Base-by-base conservation (phyloP, 2,329 filamentous ascomycete genomes). In the Fusarium sororula region DNA sequence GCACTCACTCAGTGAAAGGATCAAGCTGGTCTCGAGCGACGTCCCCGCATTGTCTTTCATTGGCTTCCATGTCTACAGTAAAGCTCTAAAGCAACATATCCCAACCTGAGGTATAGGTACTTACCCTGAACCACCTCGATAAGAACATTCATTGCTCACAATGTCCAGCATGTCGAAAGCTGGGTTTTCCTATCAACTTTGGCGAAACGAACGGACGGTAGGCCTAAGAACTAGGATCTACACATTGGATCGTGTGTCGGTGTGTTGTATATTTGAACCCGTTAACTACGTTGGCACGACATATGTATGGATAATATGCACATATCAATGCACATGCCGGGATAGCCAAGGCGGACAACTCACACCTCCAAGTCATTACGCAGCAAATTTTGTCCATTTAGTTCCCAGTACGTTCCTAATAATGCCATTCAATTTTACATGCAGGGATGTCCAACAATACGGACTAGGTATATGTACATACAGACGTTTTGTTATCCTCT, bases 1-100 rank as follows among this genome's bases (percentile, higher is more conserved):
- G 48, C 26, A 48, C n/a, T 24, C 37, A 24, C 48, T 53, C n/a
- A 54, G 24, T 54, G 20, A 85, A 83, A 84, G 84, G 84, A 72
- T 80, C 76, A 70, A 65, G 60, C 51, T 61, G 53, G 51, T 58
- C 68, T 73, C 70, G 55, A 42, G 44, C 57, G 65, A 73, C 50
- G 69, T 61, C 73, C 75, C 76, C 76, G 68, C 75, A 58, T 71
- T 63, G 20, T 32, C 14, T 57, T 35, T 66, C 37, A 77, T 77
- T 78, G 76, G 76, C 39, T 50, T 28, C 38, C 41, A 26, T 55
- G 44, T 45, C 28, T n/a, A 18, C n/a, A 24, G 35, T 20, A 35
- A 14, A 53, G 13, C 50, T 37, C 24, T 58, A 30, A 41, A 41
- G 64, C 61, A 67, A 44, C 60, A 47, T 42, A 45, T 45, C 37